phyloP scores from a whole-genome alignment of 2,329 filamentous ascomycete species.

The Apiospora phragmitis region DNA sequence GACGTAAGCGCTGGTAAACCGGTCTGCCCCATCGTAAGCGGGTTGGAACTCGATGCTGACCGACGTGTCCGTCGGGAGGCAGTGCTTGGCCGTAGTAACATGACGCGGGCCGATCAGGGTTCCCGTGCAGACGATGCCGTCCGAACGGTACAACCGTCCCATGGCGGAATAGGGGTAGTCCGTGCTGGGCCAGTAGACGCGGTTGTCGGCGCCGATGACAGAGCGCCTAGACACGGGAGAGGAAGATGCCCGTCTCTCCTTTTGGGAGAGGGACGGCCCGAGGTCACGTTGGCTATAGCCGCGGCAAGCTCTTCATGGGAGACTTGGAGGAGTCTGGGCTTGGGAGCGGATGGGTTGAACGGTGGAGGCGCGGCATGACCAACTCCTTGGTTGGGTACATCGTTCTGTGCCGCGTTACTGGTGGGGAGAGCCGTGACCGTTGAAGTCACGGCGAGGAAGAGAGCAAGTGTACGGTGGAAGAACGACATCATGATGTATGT shows the following conservation, averaged over 20 bases:
- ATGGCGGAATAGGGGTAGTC: slow-evolving; percentile 23
- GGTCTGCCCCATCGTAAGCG: slow-evolving; percentile 24
- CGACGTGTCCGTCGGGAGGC: slow-evolving; percentile 20
- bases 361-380: not conserved
- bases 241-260: not conserved
- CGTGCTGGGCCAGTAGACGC: slow-evolving; percentile 19
- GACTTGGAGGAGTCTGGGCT: not conserved
- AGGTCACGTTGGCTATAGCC: not conserved
- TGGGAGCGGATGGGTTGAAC: not conserved
- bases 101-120: slow-evolving; percentile 31
- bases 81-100: slow-evolving; percentile 29
- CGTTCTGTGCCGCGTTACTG: not conserved
- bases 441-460: not conserved
- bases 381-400: not conserved
- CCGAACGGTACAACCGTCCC: slow-evolving; percentile 23
- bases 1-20: slow-evolving; percentile 17
- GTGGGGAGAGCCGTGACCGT: not conserved
- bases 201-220: slow-evolving; percentile 25
- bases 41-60: slow-evolving; percentile 25
- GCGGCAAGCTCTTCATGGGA: not conserved
- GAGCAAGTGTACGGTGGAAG: not conserved
- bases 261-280: not conserved
- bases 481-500: not conserved
- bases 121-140: slow-evolving; percentile 27
- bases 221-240: slow-evolving; percentile 15